Base-by-base conservation (phyloP, 108 stramenopile genomes). In the Nitzschia sp. region DNA sequence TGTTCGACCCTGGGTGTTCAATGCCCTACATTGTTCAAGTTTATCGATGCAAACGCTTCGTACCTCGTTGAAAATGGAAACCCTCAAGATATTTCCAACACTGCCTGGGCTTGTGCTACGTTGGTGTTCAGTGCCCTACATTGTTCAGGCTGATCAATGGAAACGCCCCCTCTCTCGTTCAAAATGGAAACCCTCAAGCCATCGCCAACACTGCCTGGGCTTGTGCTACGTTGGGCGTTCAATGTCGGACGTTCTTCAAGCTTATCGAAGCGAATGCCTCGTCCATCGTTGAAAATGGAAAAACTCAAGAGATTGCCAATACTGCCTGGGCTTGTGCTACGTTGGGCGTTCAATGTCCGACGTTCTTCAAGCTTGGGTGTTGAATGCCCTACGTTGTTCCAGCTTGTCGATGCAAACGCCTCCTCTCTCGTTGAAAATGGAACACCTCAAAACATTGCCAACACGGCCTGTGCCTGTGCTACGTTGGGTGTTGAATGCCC, bases 121-220 rank as follows among this genome's bases (percentile, higher is more conserved):
- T 59, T 63, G 34, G 62, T 1, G n/a, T 29, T 9, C 16, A 44
- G 23, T 23, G 34, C 1, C 71, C 71, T 1, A 29, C 23, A 13
- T 30, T 72, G 36, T 63, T 72, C 46, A 6, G 29, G 25, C 38
- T 30, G 16, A 32, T 72, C 21, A 53, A 72, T 35, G 31, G 27
- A 53, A n/a, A 25, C 3, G 36, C 71, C 13, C 52, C 38, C 16
- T 27, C 34, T 34, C 19, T 72, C 6, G 29, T 72, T 23, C 21
- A 63, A 9, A 29, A 55, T 27, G 71, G 71, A 1, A 41, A 53
- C 6, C 62, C 71, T 26, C 71, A 56, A 60, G 41, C 21, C 17
- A 53, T 63, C 30, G 61, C 71, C 29, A 72, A 55, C 32, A 60
- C 33, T 44, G 71, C 58, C n/a, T 72, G 71, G 71, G 62, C 71